Base-by-base conservation (phyloP, 2,329 filamentous ascomycete genomes). In the Neonectria magnoliae region DNA sequence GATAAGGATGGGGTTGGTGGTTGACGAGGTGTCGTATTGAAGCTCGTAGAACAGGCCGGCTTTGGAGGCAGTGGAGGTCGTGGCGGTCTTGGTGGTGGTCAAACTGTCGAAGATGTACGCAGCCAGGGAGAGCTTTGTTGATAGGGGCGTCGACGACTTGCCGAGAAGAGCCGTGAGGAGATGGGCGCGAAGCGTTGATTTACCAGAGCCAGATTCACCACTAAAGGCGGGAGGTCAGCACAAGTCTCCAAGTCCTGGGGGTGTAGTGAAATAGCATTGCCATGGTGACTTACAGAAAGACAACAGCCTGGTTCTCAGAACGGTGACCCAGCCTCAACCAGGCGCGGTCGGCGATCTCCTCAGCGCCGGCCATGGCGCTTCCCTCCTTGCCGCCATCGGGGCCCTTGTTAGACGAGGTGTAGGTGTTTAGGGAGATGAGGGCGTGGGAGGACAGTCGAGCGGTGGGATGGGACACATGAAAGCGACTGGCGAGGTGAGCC, bases 81-180 rank as follows among this genome's bases (percentile, higher is more conserved):
- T 98, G 36, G 94, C 90, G 2, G 95, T 97, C 82, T 99, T 99
- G 27, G 96, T 99, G 1, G 96, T 98, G 5, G 96, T 99, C 64
- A 99, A 87, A 2, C 93, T 92, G 77, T 99, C 96, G 78, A 99
- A 99, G 65, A 98, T 89, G 78, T 98, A 99, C 47, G 95, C 91
- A 22, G 95, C 95, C 54, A 97, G 91, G 3, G 95, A 98, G 20
- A 98, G 86, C 80, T 98, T 99, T 70, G 91, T 93, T 2, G 95
- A 98, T 3, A 99, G 83, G 1, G 96, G 96, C 13, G 96, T 98
- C 0, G 93, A 94, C 2, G 94, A 96, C 78, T 94, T 97, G 74
- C 91, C 91, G 31, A 99, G 87, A 57, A 99, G 86, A 1, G 94
- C 89, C 25, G 94, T 91, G 50, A 99, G 84, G 59, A 98, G 84